Percentiles rank a stretch among this genome's conserved stretches.
Conservation (phyloP, 2,329 filamentous ascomycete species). For the Pyricularia pennisetigena region DNA sequence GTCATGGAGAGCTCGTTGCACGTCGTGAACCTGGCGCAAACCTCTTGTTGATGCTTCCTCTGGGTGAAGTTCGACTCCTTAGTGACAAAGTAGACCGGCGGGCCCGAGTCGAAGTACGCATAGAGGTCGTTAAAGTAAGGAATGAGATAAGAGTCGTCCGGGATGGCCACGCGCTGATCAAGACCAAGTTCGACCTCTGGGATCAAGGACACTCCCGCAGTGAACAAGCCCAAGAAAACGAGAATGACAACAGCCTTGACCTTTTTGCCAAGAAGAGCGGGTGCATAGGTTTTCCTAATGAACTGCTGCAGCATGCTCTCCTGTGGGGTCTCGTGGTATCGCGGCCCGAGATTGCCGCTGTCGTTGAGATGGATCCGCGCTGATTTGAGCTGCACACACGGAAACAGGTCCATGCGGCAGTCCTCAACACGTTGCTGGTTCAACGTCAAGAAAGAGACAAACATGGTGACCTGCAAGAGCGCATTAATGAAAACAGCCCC, state of each 20-base stretch:
- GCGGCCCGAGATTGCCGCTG: conserved; percentile 44
- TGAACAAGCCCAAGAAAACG: conserved; percentile 79
- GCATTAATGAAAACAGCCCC: conserved; percentile 97
- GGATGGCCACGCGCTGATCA: conserved; percentile 90
- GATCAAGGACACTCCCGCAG: conserved; percentile 73
- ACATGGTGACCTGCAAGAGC: conserved; percentile 93
- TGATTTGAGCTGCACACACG: conserved; percentile 72
- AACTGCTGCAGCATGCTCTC: conserved; percentile 79
- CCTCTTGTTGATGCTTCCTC: conserved; percentile 65
- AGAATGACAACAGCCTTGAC: conserved; percentile 68
- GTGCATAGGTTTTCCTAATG: conserved; percentile 84
- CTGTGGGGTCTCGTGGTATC: conserved; percentile 66
- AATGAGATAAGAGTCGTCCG: conserved; percentile 88
- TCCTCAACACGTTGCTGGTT: conserved; percentile 90
- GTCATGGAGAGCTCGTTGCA: conserved; percentile 77
- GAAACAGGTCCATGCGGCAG: conserved; percentile 82
- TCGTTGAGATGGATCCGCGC: conserved; percentile 57
- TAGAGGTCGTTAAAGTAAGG: conserved; percentile 95
- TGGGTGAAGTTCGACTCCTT: conserved; percentile 70
- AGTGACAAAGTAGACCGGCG: conserved; percentile 94
- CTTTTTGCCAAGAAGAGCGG: conserved; percentile 67
- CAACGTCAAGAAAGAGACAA: conserved; percentile 79
- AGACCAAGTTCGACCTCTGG: conserved; percentile 79
- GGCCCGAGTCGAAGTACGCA: conserved; percentile 80
- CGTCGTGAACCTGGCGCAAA: conserved; percentile 85